A percentile compares a stretch with the other conserved stretches of the same genome.
Conservation (phyloP, 257 asterid species). For the Salvia splendens region DNA sequence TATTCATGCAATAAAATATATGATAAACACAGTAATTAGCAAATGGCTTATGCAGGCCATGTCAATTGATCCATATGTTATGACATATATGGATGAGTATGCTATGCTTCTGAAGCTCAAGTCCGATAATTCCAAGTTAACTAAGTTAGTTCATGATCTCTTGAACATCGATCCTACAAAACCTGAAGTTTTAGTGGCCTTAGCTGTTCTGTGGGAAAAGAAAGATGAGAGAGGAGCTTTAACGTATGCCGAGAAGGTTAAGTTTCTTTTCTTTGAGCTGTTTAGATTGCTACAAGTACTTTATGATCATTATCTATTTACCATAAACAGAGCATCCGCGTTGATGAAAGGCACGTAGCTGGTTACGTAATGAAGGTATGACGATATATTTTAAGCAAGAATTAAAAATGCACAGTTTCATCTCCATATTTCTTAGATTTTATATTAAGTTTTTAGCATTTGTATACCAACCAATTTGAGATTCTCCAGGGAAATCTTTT, state of each 20-base stretch:
- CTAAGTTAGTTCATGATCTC: constrained; percentile 83
- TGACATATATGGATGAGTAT: constrained; percentile 97
- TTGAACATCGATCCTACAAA: constrained; percentile 76
- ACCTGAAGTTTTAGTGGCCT: constrained; percentile 95
- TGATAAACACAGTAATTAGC: constrained; percentile 16
- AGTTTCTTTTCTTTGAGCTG: constrained; percentile 28
- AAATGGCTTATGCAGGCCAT: constrained; percentile 66
- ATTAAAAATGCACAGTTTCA: constrained; percentile 12
- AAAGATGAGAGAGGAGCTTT: constrained; percentile 90
- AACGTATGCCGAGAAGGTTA: constrained; percentile 87
- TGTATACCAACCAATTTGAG: constrained; percentile 16
- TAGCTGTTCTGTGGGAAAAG: constrained; percentile 90
- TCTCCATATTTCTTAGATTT: constrained; percentile 10
- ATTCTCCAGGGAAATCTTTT: constrained; percentile 80
- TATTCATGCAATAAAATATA: constrained; percentile 16
- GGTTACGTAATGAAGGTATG: constrained; percentile 93
- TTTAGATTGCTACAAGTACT: constrained; percentile 24
- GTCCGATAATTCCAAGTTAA: constrained; percentile 71
- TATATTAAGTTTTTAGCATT: neutral
- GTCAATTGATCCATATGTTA: constrained; percentile 72
- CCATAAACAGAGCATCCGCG: constrained; percentile 75
- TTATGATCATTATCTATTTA: constrained; percentile 29
- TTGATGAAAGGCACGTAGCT: constrained; percentile 89
- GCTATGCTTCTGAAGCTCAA: constrained; percentile 95
- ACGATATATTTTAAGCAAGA: constrained; percentile 14